phyloP scores from a whole-genome alignment of 345 rosid species.

The Raphanus sativus region DNA sequence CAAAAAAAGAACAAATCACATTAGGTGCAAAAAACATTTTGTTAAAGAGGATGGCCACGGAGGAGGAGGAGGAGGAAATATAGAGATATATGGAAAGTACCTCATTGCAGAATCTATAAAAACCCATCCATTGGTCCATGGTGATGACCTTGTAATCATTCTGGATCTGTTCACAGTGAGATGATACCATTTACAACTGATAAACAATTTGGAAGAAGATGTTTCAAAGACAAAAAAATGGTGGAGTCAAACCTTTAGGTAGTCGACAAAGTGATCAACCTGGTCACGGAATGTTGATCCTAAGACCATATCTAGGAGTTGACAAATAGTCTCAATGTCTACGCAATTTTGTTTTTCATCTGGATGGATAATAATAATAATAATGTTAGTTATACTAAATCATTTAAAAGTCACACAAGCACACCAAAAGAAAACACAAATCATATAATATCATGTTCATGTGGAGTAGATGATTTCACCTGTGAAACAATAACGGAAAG shows the following conservation, averaged over 20 bases:
- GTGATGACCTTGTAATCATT: constrained; percentile 86
- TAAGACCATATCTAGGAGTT: constrained; percentile 76
- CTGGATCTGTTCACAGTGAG: constrained; percentile 54
- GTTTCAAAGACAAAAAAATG: not conserved
- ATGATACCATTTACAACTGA: not conserved
- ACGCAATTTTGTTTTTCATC: constrained; percentile 93
- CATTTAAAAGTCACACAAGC: not conserved
- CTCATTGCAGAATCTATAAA: constrained; percentile 87
- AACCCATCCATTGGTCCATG: constrained; percentile 92
- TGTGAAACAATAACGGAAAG: constrained; percentile 90
- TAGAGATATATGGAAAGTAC: not conserved
- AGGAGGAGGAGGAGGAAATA: not conserved
- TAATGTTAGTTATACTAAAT: not conserved
- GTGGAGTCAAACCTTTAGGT: constrained; percentile 28
- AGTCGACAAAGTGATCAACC: constrained; percentile 69
- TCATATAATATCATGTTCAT: not conserved
- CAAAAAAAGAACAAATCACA: constrained; percentile 21
- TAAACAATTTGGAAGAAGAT: not conserved
- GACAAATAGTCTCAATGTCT: constrained; percentile 86
- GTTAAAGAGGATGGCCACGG: not conserved
- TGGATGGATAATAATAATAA: constrained; percentile 35
- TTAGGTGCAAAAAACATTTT: not conserved
- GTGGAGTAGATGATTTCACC: constrained; percentile 44
- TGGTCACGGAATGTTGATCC: constrained; percentile 69
- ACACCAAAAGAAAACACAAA: not conserved